Evolutionary conservation across 1,284 basidiomycete genomes (phyloP).

Genomic region (Sphaerobolus stellatus): DNA sequence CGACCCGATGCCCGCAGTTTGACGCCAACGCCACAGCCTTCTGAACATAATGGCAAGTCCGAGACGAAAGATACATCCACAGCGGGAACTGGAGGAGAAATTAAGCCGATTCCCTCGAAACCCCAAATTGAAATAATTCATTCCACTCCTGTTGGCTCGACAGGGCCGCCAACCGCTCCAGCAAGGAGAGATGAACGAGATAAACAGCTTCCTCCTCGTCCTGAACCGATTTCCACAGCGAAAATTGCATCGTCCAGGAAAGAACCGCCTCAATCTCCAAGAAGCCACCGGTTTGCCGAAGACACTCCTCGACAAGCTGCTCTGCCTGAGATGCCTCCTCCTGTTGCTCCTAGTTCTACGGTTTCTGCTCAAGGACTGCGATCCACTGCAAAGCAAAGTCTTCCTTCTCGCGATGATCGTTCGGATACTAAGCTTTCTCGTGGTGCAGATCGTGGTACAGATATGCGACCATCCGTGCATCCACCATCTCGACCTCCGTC

Average conservation of each 20-base stretch:
- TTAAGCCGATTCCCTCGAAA: not conserved
- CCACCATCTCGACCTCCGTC: constrained; percentile 26
- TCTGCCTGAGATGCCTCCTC: constrained; percentile 69
- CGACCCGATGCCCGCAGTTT: constrained; percentile 45
- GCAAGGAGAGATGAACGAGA: constrained; percentile 11
- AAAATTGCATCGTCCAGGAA: constrained; percentile 27
- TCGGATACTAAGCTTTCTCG: constrained; percentile 6
- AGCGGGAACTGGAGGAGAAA: not conserved
- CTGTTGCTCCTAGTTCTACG: constrained; percentile 75
- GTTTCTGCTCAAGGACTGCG: constrained; percentile 76
- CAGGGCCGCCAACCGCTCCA: not conserved
- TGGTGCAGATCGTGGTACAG: constrained; percentile 43
- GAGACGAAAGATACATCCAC: not conserved
- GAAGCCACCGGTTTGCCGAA: constrained; percentile 22
- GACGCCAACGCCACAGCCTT: constrained; percentile 6
- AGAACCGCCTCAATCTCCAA: constrained; percentile 45
- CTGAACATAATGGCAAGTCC: constrained; percentile 3
- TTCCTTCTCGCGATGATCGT: constrained; percentile 24
- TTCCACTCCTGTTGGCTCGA: constrained; percentile 1
- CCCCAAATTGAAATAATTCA: constrained; percentile 5
- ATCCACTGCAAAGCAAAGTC: constrained; percentile 69
- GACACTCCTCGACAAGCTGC: constrained; percentile 32
- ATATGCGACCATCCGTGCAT: too few species aligned
- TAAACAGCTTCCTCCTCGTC: constrained; percentile 3
- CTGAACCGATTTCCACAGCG: constrained; percentile 3